Conservation (phyloP, 371 early-diverging fungal species). For the Fennellomyces sp. region DNA sequence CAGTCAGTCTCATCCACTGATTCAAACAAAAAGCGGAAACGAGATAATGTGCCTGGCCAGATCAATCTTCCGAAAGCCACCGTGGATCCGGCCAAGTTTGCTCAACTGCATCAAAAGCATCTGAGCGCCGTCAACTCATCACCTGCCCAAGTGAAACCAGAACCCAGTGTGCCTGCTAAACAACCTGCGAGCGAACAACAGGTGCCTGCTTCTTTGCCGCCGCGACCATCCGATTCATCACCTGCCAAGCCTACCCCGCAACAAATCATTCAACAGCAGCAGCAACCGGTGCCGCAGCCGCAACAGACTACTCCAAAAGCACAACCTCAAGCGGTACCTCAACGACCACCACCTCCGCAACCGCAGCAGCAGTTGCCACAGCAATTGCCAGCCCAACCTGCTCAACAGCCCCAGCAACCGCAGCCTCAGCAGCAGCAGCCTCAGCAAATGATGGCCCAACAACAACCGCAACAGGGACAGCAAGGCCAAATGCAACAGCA, state of each 20-base stretch:
- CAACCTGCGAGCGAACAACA: conserved; percentile 1
- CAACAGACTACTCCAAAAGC: conserved; percentile 1
- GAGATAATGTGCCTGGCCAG: conserved; percentile 45
- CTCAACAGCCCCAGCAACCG: conserved; percentile 14
- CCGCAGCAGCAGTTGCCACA: conserved; percentile 13
- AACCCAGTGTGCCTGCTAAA: background rate
- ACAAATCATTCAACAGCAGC: conserved; percentile 14
- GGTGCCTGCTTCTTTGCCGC: conserved; percentile 1
- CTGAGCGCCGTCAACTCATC: conserved; percentile 11
- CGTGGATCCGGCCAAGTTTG: conserved; percentile 41
- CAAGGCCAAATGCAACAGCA: conserved; percentile 29
- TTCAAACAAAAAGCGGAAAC: conserved; percentile 33
- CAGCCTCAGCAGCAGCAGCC: conserved; percentile 10
- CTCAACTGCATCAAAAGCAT: conserved; percentile 25
- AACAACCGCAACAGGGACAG: conserved; percentile 18
- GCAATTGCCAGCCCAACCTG: conserved; percentile 8
- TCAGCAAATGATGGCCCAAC: conserved; percentile 12
- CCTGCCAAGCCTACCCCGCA: background rate
- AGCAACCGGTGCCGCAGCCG: conserved; percentile 2
- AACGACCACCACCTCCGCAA: conserved; percentile 12
- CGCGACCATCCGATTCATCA: conserved; percentile 1
- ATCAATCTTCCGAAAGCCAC: conserved; percentile 41
- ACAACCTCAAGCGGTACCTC: conserved; percentile 6
- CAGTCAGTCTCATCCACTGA: conserved; percentile 29
- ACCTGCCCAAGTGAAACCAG: conserved; percentile 7